phyloP scores from a whole-genome alignment of 2,329 filamentous ascomycete genomes.

The Colletotrichum salicis region DNA sequence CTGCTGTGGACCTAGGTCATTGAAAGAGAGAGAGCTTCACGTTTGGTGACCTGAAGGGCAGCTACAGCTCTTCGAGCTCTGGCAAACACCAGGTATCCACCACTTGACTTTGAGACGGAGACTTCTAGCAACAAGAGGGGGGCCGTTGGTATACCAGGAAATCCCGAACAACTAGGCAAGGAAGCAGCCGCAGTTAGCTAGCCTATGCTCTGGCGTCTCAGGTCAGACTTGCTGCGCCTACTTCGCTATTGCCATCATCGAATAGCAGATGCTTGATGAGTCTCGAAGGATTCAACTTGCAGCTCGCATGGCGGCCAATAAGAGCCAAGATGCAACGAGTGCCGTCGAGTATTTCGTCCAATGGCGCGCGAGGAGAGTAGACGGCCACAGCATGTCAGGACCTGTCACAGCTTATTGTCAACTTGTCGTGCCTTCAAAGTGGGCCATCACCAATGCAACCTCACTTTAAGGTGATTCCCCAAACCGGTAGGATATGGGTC shows the following conservation, averaged over 20 bases:
- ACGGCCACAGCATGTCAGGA: neutral
- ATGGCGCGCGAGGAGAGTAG: neutral
- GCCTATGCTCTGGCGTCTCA: neutral
- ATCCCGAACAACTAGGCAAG: neutral
- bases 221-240: constrained; percentile 7
- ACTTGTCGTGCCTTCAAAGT: constrained; percentile 2
- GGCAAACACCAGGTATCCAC: neutral
- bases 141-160: neutral
- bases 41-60: neutral
- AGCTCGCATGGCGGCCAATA: constrained; percentile 29
- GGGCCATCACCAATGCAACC: constrained; percentile 17
- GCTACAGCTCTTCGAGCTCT: neutral
- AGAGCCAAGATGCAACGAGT: neutral
- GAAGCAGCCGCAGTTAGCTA: neutral
- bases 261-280: neutral
- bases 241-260: neutral
- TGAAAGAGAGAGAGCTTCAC: too few relatives aligned
- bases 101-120: neutral
- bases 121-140: neutral
- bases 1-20: neutral
- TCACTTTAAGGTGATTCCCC: neutral
- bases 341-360: constrained; percentile 22
- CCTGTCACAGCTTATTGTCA: constrained; percentile 1
- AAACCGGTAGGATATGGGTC: constrained; percentile 9
- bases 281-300: constrained; percentile 11